A percentile compares a stretch with the other conserved stretches of the same genome.
phyloP scores from a whole-genome alignment of 345 rosid species.

The Salix purpurea region DNA sequence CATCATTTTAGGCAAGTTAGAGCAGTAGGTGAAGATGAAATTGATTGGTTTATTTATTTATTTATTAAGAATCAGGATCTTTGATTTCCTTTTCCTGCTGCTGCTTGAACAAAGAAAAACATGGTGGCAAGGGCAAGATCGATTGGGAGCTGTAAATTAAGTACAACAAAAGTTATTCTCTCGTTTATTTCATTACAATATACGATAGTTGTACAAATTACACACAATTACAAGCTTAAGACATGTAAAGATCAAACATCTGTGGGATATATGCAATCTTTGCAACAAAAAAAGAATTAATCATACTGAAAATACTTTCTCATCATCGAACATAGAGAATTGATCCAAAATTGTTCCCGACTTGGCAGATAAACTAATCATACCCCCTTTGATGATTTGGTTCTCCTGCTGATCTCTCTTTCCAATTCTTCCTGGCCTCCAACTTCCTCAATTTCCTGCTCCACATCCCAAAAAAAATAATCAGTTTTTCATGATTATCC shows the following conservation, averaged over 20 bases:
- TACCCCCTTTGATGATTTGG: not conserved
- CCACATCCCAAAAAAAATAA: not conserved
- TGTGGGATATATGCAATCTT: not conserved
- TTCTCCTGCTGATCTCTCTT: conserved; percentile 27
- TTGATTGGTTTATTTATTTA: not conserved
- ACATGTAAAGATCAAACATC: not conserved
- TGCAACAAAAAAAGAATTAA: too few relatives aligned
- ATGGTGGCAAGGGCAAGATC: not conserved
- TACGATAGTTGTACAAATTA: not conserved
- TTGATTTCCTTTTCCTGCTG: not conserved
- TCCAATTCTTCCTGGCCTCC: conserved; percentile 49
- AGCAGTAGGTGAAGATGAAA: not conserved
- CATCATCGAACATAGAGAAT: not conserved
- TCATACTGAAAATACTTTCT: not conserved
- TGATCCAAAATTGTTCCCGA: not conserved
- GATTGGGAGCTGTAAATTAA: not conserved
- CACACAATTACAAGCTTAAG: not conserved
- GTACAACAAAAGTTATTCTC: not conserved
- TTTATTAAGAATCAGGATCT: not conserved
- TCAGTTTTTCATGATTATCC: not conserved
- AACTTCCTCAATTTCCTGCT: conserved; percentile 55
- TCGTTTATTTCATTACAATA: not conserved
- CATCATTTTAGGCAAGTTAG: too few relatives aligned
- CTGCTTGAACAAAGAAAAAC: not conserved
- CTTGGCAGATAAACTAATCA: not conserved